A percentile compares a stretch with the other conserved stretches of the same genome.
phyloP scores from a whole-genome alignment of 1,139 yeast genomes.

The Pneumocystis sp. region DNA sequence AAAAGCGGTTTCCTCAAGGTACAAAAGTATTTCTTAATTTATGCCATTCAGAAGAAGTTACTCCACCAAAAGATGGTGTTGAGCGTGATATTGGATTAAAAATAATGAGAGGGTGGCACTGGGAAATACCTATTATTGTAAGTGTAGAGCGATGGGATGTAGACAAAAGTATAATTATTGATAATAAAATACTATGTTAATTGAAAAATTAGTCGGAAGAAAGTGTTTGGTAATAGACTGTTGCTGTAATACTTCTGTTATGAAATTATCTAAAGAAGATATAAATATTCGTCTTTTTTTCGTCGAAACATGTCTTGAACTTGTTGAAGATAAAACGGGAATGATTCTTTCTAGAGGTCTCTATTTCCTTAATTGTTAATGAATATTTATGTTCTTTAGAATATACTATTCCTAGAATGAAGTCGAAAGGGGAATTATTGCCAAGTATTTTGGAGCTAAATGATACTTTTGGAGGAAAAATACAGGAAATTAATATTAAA shows the following conservation, averaged over 20 bases:
- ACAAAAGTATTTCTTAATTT: slow-evolving; percentile 14
- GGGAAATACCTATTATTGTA: slow-evolving; percentile 8
- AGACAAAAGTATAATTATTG: slow-evolving; percentile 6
- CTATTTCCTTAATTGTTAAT: neutral
- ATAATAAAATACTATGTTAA: neutral
- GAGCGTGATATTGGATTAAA: neutral
- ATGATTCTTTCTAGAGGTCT: slow-evolving; percentile 12
- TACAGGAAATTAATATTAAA: neutral
- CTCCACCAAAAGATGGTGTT: slow-evolving; percentile 6
- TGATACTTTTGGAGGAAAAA: neutral
- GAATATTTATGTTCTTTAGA: slow-evolving; percentile 2
- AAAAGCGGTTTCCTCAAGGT: slow-evolving; percentile 8
- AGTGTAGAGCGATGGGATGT: slow-evolving; percentile 6
- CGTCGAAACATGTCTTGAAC: slow-evolving; percentile 11
- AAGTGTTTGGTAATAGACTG: slow-evolving; percentile 10
- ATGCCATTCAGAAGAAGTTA: slow-evolving; percentile 11
- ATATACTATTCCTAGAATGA: slow-evolving; percentile 12
- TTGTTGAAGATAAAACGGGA: slow-evolving; percentile 7
- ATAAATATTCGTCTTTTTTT: slow-evolving; percentile 5
- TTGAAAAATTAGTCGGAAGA: slow-evolving; percentile 6
- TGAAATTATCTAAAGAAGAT: slow-evolving; percentile 5
- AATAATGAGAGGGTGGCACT: slow-evolving; percentile 3
- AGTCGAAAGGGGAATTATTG: slow-evolving; percentile 9
- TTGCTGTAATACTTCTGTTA: slow-evolving; percentile 8
- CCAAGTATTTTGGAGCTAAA: neutral